Percentiles rank a stretch among this genome's conserved stretches.
Conservation (phyloP, 768 basidiomycete genomes). For the Astraeus odoratus region DNA sequence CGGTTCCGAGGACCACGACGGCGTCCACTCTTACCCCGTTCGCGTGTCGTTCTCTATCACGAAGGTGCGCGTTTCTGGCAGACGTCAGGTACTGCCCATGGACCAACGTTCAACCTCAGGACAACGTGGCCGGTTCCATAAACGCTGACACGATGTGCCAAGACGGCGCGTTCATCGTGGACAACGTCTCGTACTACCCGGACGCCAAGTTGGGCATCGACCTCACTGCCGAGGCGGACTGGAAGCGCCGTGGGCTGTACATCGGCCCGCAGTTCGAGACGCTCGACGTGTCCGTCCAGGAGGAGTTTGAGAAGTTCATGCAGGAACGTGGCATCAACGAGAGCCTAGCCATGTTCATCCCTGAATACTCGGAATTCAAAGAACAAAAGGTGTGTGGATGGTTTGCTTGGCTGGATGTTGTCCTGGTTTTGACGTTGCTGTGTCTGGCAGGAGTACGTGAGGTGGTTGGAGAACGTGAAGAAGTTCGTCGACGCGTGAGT, state of each 20-base stretch:
- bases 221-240: constrained; percentile 84
- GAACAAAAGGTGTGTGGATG: constrained; percentile 71
- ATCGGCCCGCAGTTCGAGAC: constrained; percentile 93
- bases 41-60: constrained; percentile 79
- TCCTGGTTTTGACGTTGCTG: constrained; percentile 7
- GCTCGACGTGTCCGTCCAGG: constrained; percentile 80
- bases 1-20: constrained; percentile 20
- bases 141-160: constrained; percentile 74
- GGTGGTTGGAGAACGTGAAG: constrained; percentile 82
- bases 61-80: constrained; percentile 45
- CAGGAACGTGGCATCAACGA: constrained; percentile 88
- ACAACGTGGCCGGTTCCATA: constrained; percentile 54
- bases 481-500: constrained; percentile 62
- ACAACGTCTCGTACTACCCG: constrained; percentile 83
- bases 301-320: constrained; percentile 86
- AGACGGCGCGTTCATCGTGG: constrained; percentile 76
- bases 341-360: constrained; percentile 75
- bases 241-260: constrained; percentile 87
- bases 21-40: constrained; percentile 52
- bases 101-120: constrained; percentile 35
- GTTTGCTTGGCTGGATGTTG: not conserved
- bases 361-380: constrained; percentile 83
- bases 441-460: constrained; percentile 72
- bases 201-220: constrained; percentile 68
- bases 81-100: not conserved